Evolutionary conservation across 2,329 filamentous ascomycete species (phyloP), one percentile per base, ranked within the genome.

Genomic region (Exophiala sp.): DNA sequence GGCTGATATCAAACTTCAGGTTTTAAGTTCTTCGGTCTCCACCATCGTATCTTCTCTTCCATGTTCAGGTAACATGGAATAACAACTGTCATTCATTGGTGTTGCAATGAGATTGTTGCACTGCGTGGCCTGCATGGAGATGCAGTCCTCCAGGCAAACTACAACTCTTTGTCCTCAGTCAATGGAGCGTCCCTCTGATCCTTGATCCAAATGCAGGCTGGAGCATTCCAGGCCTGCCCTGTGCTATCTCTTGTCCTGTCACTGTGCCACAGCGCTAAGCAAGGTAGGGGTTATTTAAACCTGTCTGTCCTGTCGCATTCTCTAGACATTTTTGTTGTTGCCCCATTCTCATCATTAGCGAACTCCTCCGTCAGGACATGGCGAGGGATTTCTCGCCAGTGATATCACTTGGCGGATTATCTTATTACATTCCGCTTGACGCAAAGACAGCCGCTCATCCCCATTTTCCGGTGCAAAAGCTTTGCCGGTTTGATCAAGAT

Each of bases 371-470:
- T 18, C 46, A 27, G 24, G 45, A 40, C 21, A 58, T 56, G 53
- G 50, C 46, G 42, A 30, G 44, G 40, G 43, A 13, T 13, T 22
- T 39, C 16, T 29, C 41, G 16, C 19, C 29, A 7, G 38, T 45
- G 14, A 32, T 53, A 29, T 48, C 46, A 34, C 49, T 58, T 27
- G 53, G 51, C n/a, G 21, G 45, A 29, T 32, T 43, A 14, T 40
- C 35, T 18, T 54, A 56, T 44, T 29, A 44, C 18, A 24, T 56
- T 34, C 30, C 39, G 6, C 21, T 43, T 16, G 30, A 46, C 19
- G 43, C 39, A 29, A 48, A 46, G 10, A 9, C 14, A 16, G 46
- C 22, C 21, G 38, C 21, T 13, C 63, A 81, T 5, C 41, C 49
- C 16, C 19, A 42, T 23, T 22, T 27, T 13, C 39, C 40, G 3